phyloP scores from a whole-genome alignment of 75 land plant genomes.

The Azolla pinnata region DNA sequence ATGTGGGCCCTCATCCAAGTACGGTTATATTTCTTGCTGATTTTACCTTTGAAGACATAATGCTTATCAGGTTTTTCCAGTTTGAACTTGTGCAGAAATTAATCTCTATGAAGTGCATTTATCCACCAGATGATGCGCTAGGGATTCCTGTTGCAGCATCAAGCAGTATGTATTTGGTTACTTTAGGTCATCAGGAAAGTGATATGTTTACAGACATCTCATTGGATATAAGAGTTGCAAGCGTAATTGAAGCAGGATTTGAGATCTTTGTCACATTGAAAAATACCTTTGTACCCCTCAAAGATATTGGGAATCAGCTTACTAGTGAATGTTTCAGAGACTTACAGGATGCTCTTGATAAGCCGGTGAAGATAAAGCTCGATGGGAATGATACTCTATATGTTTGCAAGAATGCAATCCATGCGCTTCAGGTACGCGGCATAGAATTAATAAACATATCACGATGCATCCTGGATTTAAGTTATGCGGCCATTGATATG shows the following conservation, averaged over 20 bases:
- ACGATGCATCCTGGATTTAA: background rate
- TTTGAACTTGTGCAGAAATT: background rate
- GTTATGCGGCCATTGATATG: background rate
- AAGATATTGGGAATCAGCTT: background rate
- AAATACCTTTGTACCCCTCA: background rate
- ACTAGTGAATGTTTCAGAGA: background rate
- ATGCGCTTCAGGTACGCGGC: background rate
- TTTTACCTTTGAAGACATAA: background rate
- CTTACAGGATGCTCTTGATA: background rate
- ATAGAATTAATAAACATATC: too few species aligned
- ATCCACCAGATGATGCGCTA: background rate
- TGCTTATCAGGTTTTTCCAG: background rate
- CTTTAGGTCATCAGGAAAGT: background rate
- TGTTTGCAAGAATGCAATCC: background rate
- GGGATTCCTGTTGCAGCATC: background rate
- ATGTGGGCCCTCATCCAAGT: background rate
- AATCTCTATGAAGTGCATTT: background rate
- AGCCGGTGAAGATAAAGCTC: background rate
- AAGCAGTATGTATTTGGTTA: background rate
- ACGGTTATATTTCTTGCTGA: background rate
- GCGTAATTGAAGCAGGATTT: background rate
- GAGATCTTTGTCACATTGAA: background rate
- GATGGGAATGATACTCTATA: background rate
- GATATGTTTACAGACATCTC: background rate
- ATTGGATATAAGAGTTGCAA: background rate